Conservation (phyloP, 208 protist species). For the Balamuthia mandrillaris region DNA sequence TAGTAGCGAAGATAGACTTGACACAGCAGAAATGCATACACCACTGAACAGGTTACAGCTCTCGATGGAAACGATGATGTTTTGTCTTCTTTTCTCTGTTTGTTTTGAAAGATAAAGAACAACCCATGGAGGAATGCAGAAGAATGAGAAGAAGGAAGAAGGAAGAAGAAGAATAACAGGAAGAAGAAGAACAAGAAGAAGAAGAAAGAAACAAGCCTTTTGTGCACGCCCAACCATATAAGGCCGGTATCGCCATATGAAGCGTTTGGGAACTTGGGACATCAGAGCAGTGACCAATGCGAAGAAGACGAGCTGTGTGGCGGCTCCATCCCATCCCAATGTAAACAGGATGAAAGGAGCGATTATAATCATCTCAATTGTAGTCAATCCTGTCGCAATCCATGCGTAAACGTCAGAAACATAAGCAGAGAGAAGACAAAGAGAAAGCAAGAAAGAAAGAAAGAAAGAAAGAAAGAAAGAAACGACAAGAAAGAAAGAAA, state of each 20-base stretch:
- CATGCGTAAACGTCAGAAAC: not conserved
- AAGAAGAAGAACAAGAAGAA: too few species aligned
- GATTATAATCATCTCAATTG: slow-evolving; percentile 49
- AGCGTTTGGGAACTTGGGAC: slow-evolving; percentile 53
- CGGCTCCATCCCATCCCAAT: slow-evolving; percentile 43
- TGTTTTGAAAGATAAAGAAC: not conserved
- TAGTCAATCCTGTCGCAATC: slow-evolving; percentile 18
- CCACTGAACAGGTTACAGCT: slow-evolving; percentile 51
- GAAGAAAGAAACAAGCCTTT: not conserved
- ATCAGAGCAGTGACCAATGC: slow-evolving; percentile 36
- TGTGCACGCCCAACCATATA: slow-evolving; percentile 50
- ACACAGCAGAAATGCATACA: slow-evolving; percentile 37
- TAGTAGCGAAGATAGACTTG: not conserved
- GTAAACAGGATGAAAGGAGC: slow-evolving; percentile 51
- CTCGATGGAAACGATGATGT: slow-evolving; percentile 55
- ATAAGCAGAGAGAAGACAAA: not conserved
- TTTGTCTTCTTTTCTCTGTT: slow-evolving; percentile 42
- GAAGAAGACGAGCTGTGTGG: slow-evolving; percentile 50
- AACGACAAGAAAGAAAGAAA: not conserved
- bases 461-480: not conserved
- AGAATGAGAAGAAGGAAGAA: too few species aligned
- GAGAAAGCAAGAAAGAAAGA: too few species aligned
- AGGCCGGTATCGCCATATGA: slow-evolving; percentile 52
- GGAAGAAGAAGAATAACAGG: too few species aligned
- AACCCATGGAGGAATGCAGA: not conserved